Evolutionary conservation across 2,329 filamentous ascomycete species (phyloP), one percentile per base, ranked within the genome.

Genomic region (Fusarium anguioides): DNA sequence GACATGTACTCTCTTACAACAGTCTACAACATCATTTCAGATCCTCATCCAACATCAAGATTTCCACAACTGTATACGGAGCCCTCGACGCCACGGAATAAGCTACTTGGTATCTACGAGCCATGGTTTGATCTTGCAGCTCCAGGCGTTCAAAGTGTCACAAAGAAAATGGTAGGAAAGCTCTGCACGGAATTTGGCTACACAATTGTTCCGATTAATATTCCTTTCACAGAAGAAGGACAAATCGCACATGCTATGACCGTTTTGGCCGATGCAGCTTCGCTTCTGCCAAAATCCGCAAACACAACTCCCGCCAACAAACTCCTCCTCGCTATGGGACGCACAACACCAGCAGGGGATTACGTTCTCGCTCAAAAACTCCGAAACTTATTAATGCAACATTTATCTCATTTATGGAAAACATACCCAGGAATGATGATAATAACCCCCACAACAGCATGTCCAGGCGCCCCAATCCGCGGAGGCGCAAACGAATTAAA

Each of bases 241-340:
- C 90, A 93, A 75, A 83, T 87, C 12, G 91, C 91, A 0, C 91
- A 94, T 75, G 89, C 89, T n/a, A 77, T 94, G 68, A 92, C 91
- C 1, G 91, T 94, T 58, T 85, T 94, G 55, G 83, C 85, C 12
- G 91, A 94, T 36, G 82, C 77, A 2, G 77, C 82, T 1, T 80
- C 81, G 1, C 69, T 84, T 20, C 68, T 86, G 78, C 59, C 81
- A 8, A 75, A 87, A 18, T 78, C 83, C 3, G 71, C 77, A 8
- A 80, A 83, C 44, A 81, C 90, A 37, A 87, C 88, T 0, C 78
- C 87, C 0, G 82, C 87, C 0, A 92, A 89, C 77, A 86, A 88
- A 58, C 81, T 94, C 35, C 82, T 93, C 11, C 81, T 93, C 42
- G 84, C 86, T 0, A 82, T 93, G n/a, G 88, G 86, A 31, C 81